Evolutionary conservation across 2,329 filamentous ascomycete genomes (phyloP), one percentile per base, ranked within the genome.

Genomic region (Teratosphaeria epicoccoides): DNA sequence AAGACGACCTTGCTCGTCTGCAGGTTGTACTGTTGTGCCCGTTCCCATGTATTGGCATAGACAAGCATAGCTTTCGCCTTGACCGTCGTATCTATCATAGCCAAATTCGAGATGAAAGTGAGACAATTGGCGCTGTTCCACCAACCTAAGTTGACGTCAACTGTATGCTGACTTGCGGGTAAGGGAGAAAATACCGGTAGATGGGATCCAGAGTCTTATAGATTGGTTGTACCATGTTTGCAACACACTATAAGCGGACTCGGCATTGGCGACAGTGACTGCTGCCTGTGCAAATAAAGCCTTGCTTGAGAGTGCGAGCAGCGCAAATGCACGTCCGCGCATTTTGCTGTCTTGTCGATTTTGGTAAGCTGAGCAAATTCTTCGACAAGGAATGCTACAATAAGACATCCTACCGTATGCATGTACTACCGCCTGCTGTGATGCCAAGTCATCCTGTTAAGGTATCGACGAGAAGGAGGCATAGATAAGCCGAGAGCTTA

Each of bases 91-190:
- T 66, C 61, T 43, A 63, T 58, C 1, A 53, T 53, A 4, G 62
- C 62, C 3, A 66, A 56, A 24, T 65, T 53, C 2, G 63, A 56
- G 24, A 66, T 59, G 12, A 60, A 59, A 1, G 63, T 66, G 7
- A 66, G 48, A 58, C 61, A 64, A 45, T 66, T 65, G 22, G 63
- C 63, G 40, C 52, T 57, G 49, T 66, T 65, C 63, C 63, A 66
- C 63, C 63, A 64, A 28, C 58, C 59, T 24, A 23, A 17, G 22
- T 23, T 24, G 4, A 17, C 11, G 14, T n/a, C n/a, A 48, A 14
- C 20, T 12, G 28, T 40, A 24, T 47, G 45, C 10, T 9, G 23
- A 24, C 11, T 1, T 17, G 3, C 20, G n/a, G 14, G 11, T 3
- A n/a, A 37, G 46, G 26, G 9, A 9, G 4, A 6, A 3, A 7